Conservation (phyloP, 306 rosid species). For the Mimosa bimucronata region DNA sequence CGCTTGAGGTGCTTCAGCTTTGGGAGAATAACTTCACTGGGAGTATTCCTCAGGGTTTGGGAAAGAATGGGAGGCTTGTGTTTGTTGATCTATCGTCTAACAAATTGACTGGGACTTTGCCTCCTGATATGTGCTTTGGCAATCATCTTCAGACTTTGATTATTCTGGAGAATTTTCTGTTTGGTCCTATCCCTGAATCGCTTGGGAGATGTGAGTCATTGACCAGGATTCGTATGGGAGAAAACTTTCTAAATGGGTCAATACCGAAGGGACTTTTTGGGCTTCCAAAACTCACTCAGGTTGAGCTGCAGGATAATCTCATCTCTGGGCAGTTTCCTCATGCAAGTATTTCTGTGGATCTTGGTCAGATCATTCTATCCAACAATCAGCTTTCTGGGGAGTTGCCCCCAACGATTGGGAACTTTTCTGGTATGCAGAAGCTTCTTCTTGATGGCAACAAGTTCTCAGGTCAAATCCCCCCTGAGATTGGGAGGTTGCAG, state of each 20-base stretch:
- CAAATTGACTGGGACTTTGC: conserved; percentile 82
- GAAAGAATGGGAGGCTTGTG: conserved; percentile 76
- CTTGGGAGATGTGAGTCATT: conserved; percentile 73
- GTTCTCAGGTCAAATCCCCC: conserved; percentile 76
- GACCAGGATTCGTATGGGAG: conserved; percentile 86
- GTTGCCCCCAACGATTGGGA: conserved; percentile 77
- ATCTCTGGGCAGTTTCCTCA: conserved; percentile 73
- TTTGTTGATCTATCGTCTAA: conserved; percentile 79
- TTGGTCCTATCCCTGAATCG: conserved; percentile 88
- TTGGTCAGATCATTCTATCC: conserved; percentile 89
- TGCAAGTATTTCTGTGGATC: conserved; percentile 51
- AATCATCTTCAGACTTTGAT: conserved; percentile 76
- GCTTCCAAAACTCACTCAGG: conserved; percentile 73
- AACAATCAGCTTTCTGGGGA: conserved; percentile 75
- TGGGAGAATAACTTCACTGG: conserved; percentile 99
- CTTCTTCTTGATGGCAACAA: conserved; percentile 87
- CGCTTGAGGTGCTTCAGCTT: conserved; percentile 77
- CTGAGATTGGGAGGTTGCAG: conserved; percentile 80
- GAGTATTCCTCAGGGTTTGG: conserved; percentile 73
- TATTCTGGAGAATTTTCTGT: conserved; percentile 72
- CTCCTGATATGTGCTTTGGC: conserved; percentile 77
- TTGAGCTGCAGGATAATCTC: conserved; percentile 79
- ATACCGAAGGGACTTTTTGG: conserved; percentile 84
- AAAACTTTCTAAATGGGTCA: conserved; percentile 83
- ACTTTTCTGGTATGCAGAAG: conserved; percentile 89